A percentile compares a stretch with the other conserved stretches of the same genome.
Evolutionary conservation across 2,329 filamentous ascomycete species (phyloP).

Genomic region (Neofusicoccum laricinum): DNA sequence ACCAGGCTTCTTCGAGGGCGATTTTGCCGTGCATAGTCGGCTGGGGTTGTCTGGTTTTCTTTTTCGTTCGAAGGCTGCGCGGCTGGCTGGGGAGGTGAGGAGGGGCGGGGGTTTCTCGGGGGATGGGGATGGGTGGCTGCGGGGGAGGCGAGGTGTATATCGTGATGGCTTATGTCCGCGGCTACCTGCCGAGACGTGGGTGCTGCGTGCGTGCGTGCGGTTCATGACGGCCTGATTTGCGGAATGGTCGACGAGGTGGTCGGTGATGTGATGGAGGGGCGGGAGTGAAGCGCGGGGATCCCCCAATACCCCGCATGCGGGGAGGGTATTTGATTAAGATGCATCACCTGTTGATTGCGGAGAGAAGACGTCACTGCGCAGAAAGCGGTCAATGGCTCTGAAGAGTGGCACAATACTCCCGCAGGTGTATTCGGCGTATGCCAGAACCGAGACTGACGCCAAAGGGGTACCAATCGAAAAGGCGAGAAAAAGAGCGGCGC

Average conservation of each 20-base stretch:
- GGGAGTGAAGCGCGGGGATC: neutral
- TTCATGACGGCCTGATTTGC: neutral
- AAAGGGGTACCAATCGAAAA: too few relatives aligned
- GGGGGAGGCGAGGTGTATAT: neutral
- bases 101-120: too few relatives aligned
- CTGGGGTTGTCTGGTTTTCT: too few relatives aligned
- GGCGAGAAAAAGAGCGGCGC: too few relatives aligned
- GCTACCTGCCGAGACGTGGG: neutral
- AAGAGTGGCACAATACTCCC: too few relatives aligned
- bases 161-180: neutral
- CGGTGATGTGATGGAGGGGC: neutral
- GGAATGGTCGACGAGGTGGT: neutral
- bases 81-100: too few relatives aligned
- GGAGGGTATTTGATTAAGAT: neutral
- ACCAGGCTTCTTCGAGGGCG: conserved; percentile 8
- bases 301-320: neutral
- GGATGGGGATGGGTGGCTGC: neutral
- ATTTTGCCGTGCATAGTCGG: conserved; percentile 14
- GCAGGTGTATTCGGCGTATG: too few relatives aligned
- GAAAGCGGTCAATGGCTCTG: too few relatives aligned
- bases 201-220: neutral
- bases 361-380: too few relatives aligned
- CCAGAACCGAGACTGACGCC: too few relatives aligned
- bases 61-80: too few relatives aligned
- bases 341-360: too few relatives aligned